Percentiles rank a stretch among this genome's conserved stretches.
Conservation (phyloP, 2,329 filamentous ascomycete species). For the Diplodia scrobiculata region DNA sequence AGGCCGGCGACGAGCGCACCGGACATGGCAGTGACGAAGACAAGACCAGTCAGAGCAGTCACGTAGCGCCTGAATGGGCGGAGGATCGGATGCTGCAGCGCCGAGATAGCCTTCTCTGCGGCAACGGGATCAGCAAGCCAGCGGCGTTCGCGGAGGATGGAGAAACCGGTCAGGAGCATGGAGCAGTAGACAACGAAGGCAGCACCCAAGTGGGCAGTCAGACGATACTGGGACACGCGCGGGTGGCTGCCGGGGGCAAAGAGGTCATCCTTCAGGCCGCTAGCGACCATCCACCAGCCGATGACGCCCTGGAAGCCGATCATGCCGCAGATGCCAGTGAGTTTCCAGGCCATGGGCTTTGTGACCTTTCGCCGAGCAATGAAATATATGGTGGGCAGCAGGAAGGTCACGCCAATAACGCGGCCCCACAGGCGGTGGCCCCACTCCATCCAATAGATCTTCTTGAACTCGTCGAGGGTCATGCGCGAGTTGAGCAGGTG, state of each 20-base stretch:
- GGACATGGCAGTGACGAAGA: conserved; percentile 90
- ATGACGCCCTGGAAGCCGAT: conserved; percentile 95
- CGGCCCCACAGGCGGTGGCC: conserved; percentile 92
- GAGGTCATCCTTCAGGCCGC: conserved; percentile 90
- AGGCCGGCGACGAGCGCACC: conserved; percentile 91
- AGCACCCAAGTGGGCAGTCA: conserved; percentile 84
- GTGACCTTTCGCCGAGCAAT: conserved; percentile 78
- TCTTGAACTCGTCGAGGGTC: conserved; percentile 91
- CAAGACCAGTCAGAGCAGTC: conserved; percentile 68
- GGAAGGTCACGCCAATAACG: conserved; percentile 84
- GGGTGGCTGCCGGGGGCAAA: conserved; percentile 90
- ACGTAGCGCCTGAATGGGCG: conserved; percentile 72
- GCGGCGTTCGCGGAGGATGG: conserved; percentile 75
- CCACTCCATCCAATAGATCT: conserved; percentile 99
- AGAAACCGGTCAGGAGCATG: conserved; percentile 88
- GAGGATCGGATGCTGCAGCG: conserved; percentile 68
- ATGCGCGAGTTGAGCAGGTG: conserved; percentile 89
- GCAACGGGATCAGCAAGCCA: conserved; percentile 64
- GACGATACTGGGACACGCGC: conserved; percentile 89
- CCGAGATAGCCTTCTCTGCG: conserved; percentile 62
- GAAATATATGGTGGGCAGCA: conserved; percentile 86
- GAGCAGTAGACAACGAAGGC: conserved; percentile 92
- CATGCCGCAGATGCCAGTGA: conserved; percentile 80
- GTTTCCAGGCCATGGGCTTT: conserved; percentile 71
- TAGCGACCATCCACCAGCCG: conserved; percentile 99